A percentile compares a stretch with the other conserved stretches of the same genome.
Conservation (phyloP, 257 asterid species). For the Nicotiana noctiflora region DNA sequence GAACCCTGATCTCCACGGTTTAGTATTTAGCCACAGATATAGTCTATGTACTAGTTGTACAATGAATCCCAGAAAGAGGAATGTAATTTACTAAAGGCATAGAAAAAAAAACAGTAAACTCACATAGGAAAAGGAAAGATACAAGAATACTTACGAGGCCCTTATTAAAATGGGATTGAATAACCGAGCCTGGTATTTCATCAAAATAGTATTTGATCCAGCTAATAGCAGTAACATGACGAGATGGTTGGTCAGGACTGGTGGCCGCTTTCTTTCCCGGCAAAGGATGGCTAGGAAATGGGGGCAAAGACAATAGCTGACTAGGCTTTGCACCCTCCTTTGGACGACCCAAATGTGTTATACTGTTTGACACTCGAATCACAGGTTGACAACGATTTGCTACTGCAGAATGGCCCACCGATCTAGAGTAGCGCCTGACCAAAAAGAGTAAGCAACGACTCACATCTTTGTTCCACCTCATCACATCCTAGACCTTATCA, state of each 20-base stretch:
- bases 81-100: not conserved
- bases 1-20: not conserved
- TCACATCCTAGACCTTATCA: slow-evolving; percentile 5
- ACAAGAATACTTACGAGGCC: slow-evolving; percentile 51
- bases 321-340: slow-evolving; percentile 68
- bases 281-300: slow-evolving; percentile 78
- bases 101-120: not conserved
- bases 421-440: slow-evolving; percentile 31
- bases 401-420: slow-evolving; percentile 37
- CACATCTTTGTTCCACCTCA: slow-evolving; percentile 41
- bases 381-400: slow-evolving; percentile 31
- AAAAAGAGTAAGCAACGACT: slow-evolving; percentile 24
- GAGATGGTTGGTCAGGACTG: slow-evolving; percentile 6
- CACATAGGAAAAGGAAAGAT: slow-evolving; percentile 7
- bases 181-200: slow-evolving; percentile 51
- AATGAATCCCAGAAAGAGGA: not conserved
- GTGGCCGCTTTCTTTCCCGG: slow-evolving; percentile 51
- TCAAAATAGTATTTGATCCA: slow-evolving; percentile 93
- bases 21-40: too few species aligned
- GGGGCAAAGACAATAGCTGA: slow-evolving; percentile 78
- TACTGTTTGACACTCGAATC: slow-evolving; percentile 64
- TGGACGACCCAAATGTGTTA: slow-evolving; percentile 57
- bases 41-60: not conserved
- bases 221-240: slow-evolving; percentile 73
- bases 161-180: slow-evolving; percentile 68